Evolutionary conservation across 352 stramenopile genomes (phyloP).

Genomic region (Phytopythium cucurbitacearum): DNA sequence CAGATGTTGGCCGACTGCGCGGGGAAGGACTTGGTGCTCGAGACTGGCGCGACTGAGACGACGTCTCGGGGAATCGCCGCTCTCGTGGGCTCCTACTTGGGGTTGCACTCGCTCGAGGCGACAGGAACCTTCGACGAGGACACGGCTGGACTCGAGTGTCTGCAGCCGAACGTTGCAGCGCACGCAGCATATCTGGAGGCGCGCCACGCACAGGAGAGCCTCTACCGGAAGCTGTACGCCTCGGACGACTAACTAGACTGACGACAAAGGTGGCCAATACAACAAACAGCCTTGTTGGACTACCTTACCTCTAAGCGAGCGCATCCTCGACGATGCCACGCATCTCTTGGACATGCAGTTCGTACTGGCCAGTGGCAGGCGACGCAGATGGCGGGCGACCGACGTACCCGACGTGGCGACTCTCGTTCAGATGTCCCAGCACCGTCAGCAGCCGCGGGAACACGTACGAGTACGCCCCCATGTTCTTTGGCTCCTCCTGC

Average conservation of each 20-base stretch:
- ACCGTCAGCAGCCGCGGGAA: slow-evolving; percentile 92
- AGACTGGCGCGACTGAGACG: slow-evolving; percentile 60
- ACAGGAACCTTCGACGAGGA: slow-evolving; percentile 23
- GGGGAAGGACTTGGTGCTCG: slow-evolving; percentile 64
- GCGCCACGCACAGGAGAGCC: slow-evolving; percentile 58
- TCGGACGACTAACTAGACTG: slow-evolving; percentile 4
- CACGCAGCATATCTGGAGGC: slow-evolving; percentile 62
- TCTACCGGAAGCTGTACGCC: slow-evolving; percentile 71
- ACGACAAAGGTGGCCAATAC: neutral
- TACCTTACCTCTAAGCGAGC: slow-evolving; percentile 30
- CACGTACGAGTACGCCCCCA: slow-evolving; percentile 95
- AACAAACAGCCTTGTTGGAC: slow-evolving; percentile 5
- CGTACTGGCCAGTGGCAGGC: slow-evolving; percentile 94
- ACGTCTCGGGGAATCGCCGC: slow-evolving; percentile 84
- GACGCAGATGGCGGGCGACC: slow-evolving; percentile 93
- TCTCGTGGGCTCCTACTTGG: slow-evolving; percentile 57
- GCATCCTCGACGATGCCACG: slow-evolving; percentile 89
- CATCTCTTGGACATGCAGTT: slow-evolving; percentile 93
- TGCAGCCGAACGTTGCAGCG: slow-evolving; percentile 34
- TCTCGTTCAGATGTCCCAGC: slow-evolving; percentile 78
- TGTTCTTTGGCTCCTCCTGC: slow-evolving; percentile 99
- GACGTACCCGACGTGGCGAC: slow-evolving; percentile 85
- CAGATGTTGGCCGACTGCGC: slow-evolving; percentile 86
- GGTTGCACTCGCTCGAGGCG: slow-evolving; percentile 43
- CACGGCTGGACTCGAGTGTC: slow-evolving; percentile 20